Percentiles rank a stretch among this genome's conserved stretches.
Conservation (phyloP, 2,329 filamentous ascomycete species). For the Ophiocordyceps robertsii region DNA sequence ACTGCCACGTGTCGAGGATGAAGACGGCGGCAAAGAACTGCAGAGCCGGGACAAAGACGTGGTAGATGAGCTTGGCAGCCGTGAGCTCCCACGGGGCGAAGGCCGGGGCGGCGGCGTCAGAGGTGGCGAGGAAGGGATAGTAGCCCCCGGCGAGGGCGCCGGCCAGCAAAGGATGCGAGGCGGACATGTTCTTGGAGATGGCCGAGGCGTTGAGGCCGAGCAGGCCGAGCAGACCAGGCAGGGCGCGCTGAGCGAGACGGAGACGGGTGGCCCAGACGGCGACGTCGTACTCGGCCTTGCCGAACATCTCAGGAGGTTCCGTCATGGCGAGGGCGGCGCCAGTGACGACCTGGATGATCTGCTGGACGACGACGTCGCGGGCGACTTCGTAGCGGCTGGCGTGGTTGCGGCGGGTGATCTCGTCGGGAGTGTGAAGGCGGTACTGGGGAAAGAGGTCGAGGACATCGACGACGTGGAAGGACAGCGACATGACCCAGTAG, state of each 20-base stretch:
- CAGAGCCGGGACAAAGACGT: conserved; percentile 57
- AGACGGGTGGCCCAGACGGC: conserved; percentile 81
- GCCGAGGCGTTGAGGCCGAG: conserved; percentile 64
- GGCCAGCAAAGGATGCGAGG: conserved; percentile 59
- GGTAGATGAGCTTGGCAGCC: conserved; percentile 67
- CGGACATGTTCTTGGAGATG: conserved; percentile 62
- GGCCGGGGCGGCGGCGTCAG: conserved; percentile 49
- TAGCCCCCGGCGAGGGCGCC: conserved; percentile 66
- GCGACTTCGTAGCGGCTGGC: conserved; percentile 75
- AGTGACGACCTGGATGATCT: conserved; percentile 71
- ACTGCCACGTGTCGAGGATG: conserved; percentile 93
- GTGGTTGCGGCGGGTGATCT: conserved; percentile 77
- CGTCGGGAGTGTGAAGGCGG: conserved; percentile 85
- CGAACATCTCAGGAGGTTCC: conserved; percentile 60
- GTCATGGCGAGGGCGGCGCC: conserved; percentile 54
- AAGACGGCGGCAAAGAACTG: conserved; percentile 66
- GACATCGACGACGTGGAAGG: conserved; percentile 80
- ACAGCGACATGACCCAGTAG: conserved; percentile 77
- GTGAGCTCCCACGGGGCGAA: conserved; percentile 77
- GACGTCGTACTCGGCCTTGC: conserved; percentile 74
- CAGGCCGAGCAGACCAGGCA: conserved; percentile 57
- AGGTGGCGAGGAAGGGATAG: conserved; percentile 54
- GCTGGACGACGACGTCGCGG: conserved; percentile 83
- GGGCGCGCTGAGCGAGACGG: conserved; percentile 61
- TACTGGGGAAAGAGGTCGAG: conserved; percentile 82